Evolutionary conservation across 1,284 basidiomycete species (phyloP), one percentile per base, ranked within the genome.

Genomic region (Farysia itapuensis): DNA sequence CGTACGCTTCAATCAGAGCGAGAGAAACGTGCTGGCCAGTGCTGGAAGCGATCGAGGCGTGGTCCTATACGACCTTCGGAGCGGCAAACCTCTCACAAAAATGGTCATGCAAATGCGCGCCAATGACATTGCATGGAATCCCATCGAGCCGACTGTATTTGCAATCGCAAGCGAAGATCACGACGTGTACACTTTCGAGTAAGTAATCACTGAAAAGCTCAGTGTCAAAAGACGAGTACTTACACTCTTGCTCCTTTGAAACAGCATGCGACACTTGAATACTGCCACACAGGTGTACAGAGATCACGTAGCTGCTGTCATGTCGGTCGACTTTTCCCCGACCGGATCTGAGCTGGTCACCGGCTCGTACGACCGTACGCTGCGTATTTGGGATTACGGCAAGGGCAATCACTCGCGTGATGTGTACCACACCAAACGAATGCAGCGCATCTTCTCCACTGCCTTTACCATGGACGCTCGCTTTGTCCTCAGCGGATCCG

Each of bases 381-480:
- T 97, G 28, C 82, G 94, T 39, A 84, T 98, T 75, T 99, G 94
- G 94, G 86, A 88, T 61, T 86, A 90, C 60, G 89, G 89, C 23
- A 83, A 84, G 35, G 93, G 92, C 3, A 85, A 85, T 24, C 70
- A 72, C 45, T 82, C 83, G 3, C 85, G 89, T 16, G 94, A 97
- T 75, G 86, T 93, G 4, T 99, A 98, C 77, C 94, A 98, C 79
- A 94, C 91, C 19, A 97, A 97, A 80, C 88, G 95, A 31, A 99
- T 99, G 95, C 94, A 98, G 78, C 84, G 92, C 87, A 90, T 70
- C 58, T 73, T 70, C 36, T 43, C 54, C 23, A 46, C 59, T 9
- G 23, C 78, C 4, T 97, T 87, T 79, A 90, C 90, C 0, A 85
- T 86, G 16, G 95, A 98, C 58, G 86, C 93, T 15, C 86, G 92